phyloP scores from a whole-genome alignment of 2,329 filamentous ascomycete species.

The Coniochaeta ligniaria region DNA sequence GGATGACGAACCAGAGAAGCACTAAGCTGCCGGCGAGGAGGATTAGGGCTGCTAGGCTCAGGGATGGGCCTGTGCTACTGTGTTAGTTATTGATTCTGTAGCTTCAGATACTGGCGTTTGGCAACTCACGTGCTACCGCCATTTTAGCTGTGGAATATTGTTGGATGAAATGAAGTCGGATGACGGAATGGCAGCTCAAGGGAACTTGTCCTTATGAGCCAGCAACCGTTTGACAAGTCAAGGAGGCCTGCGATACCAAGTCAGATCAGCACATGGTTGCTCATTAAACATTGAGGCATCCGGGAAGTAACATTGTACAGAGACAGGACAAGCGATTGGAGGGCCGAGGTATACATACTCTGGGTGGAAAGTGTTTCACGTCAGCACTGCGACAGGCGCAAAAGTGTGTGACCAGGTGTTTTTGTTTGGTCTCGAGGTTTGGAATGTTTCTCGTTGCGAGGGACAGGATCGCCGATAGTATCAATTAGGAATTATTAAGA shows the following conservation, averaged over 20 bases:
- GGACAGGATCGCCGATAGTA: neutral
- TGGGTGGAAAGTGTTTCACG: neutral
- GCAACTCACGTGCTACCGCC: neutral
- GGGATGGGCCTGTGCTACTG: conserved; percentile 25
- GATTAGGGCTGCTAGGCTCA: conserved; percentile 36
- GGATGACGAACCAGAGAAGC: conserved; percentile 52
- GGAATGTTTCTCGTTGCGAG: neutral
- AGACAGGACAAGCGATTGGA: neutral
- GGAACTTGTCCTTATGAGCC: neutral
- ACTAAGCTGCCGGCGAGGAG: conserved; percentile 44
- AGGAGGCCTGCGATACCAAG: neutral
- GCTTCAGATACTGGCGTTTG: neutral
- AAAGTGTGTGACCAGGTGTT: neutral
- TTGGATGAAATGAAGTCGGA: neutral
- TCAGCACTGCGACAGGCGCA: neutral
- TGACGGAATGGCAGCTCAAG: neutral
- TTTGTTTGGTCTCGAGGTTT: neutral
- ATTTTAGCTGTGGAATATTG: neutral
- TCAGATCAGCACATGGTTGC: neutral
- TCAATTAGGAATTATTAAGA: neutral
- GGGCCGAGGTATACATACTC: neutral
- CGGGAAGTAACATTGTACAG: neutral
- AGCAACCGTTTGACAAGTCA: neutral
- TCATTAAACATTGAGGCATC: neutral
- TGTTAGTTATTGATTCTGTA: neutral